phyloP scores from a whole-genome alignment of 73 alveolate genomes.

The Durusdinium trenchii region DNA sequence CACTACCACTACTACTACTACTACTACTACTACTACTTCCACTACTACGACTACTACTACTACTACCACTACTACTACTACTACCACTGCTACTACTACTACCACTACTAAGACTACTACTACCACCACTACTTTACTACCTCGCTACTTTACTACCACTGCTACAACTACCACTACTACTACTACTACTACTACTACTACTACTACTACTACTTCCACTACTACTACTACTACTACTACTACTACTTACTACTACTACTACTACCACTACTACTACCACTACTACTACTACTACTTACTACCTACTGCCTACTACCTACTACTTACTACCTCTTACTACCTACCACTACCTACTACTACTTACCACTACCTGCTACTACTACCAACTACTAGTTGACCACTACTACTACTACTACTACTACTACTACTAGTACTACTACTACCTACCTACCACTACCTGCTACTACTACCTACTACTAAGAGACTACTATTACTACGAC shows the following conservation, averaged over 20 bases:
- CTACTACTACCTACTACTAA: not conserved
- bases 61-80: not conserved
- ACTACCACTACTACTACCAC: not conserved
- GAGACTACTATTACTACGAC: not conserved
- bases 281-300: not conserved
- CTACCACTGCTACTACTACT: not conserved
- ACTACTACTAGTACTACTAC: not conserved
- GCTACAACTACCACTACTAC: not conserved
- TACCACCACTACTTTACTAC: not conserved
- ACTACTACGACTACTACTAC: not conserved
- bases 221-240: not conserved
- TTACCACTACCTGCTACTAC: not conserved
- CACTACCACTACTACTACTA: not conserved
- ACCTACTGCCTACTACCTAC: not conserved
- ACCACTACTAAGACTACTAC: not conserved
- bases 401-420: not conserved
- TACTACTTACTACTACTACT: not conserved
- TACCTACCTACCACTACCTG: not conserved
- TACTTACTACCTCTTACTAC: not conserved
- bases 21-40: not conserved
- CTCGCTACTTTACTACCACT: not conserved
- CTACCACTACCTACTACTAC: not conserved
- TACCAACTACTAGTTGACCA: not conserved
- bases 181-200: not conserved
- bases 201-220: not conserved